phyloP scores from a whole-genome alignment of 148 eudicot species.

The Vaccinium vitisidaea region DNA sequence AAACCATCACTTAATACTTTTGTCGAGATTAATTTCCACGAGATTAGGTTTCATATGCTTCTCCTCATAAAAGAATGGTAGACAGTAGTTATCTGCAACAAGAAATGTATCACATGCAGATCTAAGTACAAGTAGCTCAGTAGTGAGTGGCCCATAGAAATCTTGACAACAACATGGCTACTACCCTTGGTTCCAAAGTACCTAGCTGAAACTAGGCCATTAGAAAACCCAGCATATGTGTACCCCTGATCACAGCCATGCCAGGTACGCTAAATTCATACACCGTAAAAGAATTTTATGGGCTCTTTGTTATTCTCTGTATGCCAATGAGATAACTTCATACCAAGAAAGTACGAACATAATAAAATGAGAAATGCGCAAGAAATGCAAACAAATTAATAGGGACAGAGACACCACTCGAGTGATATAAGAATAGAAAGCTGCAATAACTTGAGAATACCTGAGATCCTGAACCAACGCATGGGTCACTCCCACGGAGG shows the following conservation, averaged over 20 bases:
- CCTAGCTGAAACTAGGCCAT: neutral
- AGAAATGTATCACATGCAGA: neutral
- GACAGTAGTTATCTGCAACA: neutral
- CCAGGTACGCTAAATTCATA: neutral
- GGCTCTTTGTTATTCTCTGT: neutral
- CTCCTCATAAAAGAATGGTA: neutral
- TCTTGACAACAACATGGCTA: neutral
- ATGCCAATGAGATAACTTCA: neutral
- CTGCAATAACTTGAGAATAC: conserved; percentile 30
- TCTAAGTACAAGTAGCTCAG: neutral
- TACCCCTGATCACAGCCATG: neutral
- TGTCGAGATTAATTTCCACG: neutral
- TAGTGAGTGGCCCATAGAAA: neutral
- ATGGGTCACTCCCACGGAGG: conserved; percentile 89
- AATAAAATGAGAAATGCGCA: neutral
- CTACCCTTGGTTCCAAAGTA: neutral
- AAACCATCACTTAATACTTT: neutral
- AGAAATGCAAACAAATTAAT: neutral
- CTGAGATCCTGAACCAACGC: conserved; percentile 98
- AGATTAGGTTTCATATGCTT: neutral
- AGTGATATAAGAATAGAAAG: neutral
- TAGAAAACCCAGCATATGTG: neutral
- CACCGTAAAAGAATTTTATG: neutral
- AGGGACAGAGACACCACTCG: neutral
- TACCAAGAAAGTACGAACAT: neutral